Percentiles rank a stretch among this genome's conserved stretches.
Conservation (phyloP, 768 basidiomycete genomes). For the Gyrodon lividus region DNA sequence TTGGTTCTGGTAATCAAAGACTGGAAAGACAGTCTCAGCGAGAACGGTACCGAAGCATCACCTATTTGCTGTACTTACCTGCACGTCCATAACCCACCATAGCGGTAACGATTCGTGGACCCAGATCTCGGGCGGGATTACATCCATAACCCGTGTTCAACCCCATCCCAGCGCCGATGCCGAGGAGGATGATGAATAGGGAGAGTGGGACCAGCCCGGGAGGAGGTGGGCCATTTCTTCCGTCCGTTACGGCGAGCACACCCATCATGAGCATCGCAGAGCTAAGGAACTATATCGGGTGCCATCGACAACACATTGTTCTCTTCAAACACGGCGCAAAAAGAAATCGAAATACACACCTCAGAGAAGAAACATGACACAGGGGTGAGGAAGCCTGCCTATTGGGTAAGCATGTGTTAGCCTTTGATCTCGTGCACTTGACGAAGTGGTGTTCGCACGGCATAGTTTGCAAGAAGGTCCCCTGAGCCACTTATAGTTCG, state of each 20-base stretch:
- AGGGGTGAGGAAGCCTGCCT: conserved; percentile 37
- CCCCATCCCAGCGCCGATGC: conserved; percentile 52
- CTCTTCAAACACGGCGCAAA: background rate
- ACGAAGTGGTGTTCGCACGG: conserved; percentile 36
- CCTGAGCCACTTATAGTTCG: conserved; percentile 54
- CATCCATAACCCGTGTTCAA: conserved; percentile 63
- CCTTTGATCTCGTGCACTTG: background rate
- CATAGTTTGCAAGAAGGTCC: conserved; percentile 53
- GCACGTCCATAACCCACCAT: conserved; percentile 60
- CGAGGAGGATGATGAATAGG: conserved; percentile 54
- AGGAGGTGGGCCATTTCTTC: conserved; percentile 46
- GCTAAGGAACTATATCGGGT: conserved; percentile 46
- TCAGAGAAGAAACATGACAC: conserved; percentile 45
- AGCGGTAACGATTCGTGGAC: conserved; percentile 59
- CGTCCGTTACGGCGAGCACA: conserved; percentile 53
- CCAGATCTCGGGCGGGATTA: conserved; percentile 67
- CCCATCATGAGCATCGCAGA: conserved; percentile 50
- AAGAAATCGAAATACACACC: conserved; percentile 15
- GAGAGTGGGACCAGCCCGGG: conserved; percentile 50
- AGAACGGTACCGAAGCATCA: conserved; percentile 16
- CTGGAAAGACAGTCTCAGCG: conserved; percentile 2
- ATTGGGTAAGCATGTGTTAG: background rate
- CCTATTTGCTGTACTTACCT: conserved; percentile 11
- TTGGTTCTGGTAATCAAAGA: conserved; percentile 40
- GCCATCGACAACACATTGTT: background rate